Evolutionary conservation across 2,329 filamentous ascomycete genomes (phyloP).

Genomic region (Akanthomyces muscarius): DNA sequence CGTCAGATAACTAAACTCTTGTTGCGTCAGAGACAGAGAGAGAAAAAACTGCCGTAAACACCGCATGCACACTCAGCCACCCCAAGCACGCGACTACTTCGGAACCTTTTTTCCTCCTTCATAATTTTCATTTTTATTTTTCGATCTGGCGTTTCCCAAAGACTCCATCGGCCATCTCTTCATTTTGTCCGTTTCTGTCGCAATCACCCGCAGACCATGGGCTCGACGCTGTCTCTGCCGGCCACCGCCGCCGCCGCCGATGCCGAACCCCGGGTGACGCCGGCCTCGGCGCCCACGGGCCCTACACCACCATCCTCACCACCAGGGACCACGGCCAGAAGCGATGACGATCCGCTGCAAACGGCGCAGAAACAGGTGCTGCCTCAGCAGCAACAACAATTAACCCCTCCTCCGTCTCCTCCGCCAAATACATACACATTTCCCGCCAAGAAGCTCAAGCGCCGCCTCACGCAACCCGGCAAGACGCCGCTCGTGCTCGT

Average conservation of each 20-base stretch:
- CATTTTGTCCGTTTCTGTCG: neutral
- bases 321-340: neutral
- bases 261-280: slow-evolving; percentile 10
- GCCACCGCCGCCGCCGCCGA: neutral
- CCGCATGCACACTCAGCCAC: slow-evolving; percentile 7
- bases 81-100: slow-evolving; percentile 7
- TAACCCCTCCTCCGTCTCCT: slow-evolving; percentile 7
- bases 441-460: slow-evolving; percentile 56
- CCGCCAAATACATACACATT: slow-evolving; percentile 50
- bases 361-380: neutral
- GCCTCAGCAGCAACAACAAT: neutral
- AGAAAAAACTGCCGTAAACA: slow-evolving; percentile 13
- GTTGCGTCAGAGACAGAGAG: slow-evolving; percentile 1
- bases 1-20: slow-evolving; percentile 3
- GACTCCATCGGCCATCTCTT: neutral
- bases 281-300: neutral
- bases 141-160: neutral
- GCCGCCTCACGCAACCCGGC: slow-evolving; percentile 44
- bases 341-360: neutral
- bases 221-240: slow-evolving; percentile 11
- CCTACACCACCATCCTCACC: neutral
- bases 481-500: slow-evolving; percentile 64
- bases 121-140: neutral
- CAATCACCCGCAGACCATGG: slow-evolving; percentile 1
- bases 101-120: neutral